Base-by-base conservation (phyloP, 805 yeast species). In the Hyphopichia homilentoma region DNA sequence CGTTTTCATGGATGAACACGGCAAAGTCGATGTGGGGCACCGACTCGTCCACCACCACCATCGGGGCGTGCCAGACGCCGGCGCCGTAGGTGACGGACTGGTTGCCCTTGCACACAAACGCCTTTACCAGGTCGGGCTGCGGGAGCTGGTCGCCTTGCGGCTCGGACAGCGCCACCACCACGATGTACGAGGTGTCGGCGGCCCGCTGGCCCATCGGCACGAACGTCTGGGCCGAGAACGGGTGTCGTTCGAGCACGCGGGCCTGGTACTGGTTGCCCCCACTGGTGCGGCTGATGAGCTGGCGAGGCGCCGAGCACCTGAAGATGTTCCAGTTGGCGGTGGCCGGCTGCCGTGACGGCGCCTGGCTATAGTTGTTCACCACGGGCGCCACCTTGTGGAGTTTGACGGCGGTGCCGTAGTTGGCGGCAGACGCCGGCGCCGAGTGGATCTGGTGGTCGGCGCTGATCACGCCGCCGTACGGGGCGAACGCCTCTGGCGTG, bases 11-110 rank as follows among this genome's bases (percentile, higher is more conserved):
- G 20, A 86, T 81, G 33, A 88, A 61, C n/a, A 90, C 97, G 2
- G 86, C 89, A 60, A 89, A 90, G 50, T 90, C 96, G 17, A 66
- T 55, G 35, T 62, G 54, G 0, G 59, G 52, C 9, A 81, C 60
- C 4, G 64, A 61, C 16, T 73, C 77, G 21, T 79, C 81, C 7
- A 87, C 55, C 2, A 86, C 90, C 15, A 90, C 81, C 97, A 89
- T 89, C 3, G 97, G 97, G 0, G 97, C 95, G 54, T 89, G 97
- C 97, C 97, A 89, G 4, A 81, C 75, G 1, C 83, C 86, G 8
- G 73, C 75, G 0, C 88, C 94, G 54, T 88, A 88, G 0, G 96
- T 89, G 4, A 89, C 87, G 0, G 95, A 84, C 50, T 88, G 96
- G 52, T 84, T 81, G 0, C 95, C 96, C 34, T 61, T 70, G 43